These are phyloP conservation scores for Phytomonas sp. DNA, from an alignment of 208 protist genomes.

Conservation along the genomic window DNA sequence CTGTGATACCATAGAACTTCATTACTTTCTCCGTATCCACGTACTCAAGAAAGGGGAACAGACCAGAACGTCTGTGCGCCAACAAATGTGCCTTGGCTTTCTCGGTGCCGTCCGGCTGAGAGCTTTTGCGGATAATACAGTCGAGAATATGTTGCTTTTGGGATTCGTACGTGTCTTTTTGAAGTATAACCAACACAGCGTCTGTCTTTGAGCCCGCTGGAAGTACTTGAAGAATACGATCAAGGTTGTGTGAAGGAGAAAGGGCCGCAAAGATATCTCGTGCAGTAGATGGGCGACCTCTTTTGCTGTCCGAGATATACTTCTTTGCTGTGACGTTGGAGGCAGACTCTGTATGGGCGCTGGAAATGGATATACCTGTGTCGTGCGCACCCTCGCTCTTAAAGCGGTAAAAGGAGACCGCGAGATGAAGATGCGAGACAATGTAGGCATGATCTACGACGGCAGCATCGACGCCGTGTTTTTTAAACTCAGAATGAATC, in stretches of 20 bases:
- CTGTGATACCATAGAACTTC: constrained; percentile 22
- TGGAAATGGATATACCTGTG: neutral
- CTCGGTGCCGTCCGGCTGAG: neutral
- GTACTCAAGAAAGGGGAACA: constrained; percentile 5
- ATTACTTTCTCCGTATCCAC: constrained; percentile 13
- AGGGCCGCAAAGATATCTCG: constrained; percentile 50
- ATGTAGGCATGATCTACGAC: constrained; percentile 63
- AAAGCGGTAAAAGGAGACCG: constrained; percentile 47
- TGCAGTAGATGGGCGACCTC: constrained; percentile 9
- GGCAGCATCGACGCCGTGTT: constrained; percentile 36
- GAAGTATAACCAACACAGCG: constrained; percentile 38
- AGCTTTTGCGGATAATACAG: neutral
- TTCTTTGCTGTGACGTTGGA: constrained; percentile 8
- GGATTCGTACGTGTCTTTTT: neutral
- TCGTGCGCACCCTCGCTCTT: constrained; percentile 6
- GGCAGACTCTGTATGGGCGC: neutral
- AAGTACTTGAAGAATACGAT: constrained; percentile 44
- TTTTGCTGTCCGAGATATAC: neutral
- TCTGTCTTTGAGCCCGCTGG: constrained; percentile 33
- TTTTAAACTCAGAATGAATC: constrained; percentile 38
- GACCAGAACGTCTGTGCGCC: neutral
- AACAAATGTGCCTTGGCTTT: neutral
- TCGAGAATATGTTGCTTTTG: neutral
- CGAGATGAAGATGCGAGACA: constrained; percentile 59
- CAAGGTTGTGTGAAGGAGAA: constrained; percentile 51